Percentiles rank a stretch among this genome's conserved stretches.
phyloP scores from a whole-genome alignment of 2,329 filamentous ascomycete species.

The Ophiostoma montium region DNA sequence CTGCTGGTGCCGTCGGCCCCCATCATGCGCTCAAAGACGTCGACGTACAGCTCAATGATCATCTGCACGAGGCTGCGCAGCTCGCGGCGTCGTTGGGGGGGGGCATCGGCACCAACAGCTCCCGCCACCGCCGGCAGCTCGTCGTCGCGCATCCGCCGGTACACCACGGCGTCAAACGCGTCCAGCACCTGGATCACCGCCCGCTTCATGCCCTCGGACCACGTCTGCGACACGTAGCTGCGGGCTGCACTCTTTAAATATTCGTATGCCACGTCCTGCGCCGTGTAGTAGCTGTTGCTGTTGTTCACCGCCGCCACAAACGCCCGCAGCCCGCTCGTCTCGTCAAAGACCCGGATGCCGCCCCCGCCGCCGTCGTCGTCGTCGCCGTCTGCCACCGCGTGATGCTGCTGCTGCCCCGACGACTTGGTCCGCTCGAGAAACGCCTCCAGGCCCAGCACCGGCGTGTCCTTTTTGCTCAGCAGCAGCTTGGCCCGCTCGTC shows the following conservation, averaged over 20 bases:
- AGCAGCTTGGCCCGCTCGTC: constrained; percentile 40
- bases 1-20: constrained; percentile 32
- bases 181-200: constrained; percentile 43
- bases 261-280: constrained; percentile 43
- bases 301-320: constrained; percentile 39
- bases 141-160: constrained; percentile 22
- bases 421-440: constrained; percentile 51
- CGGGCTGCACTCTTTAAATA: constrained; percentile 38
- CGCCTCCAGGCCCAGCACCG: constrained; percentile 40
- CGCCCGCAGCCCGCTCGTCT: constrained; percentile 33
- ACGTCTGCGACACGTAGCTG: constrained; percentile 39
- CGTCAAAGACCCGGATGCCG: constrained; percentile 36
- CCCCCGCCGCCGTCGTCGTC: no score
- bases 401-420: constrained; percentile 35
- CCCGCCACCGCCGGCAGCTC: constrained; percentile 20
- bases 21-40: constrained; percentile 46
- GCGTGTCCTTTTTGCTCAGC: constrained; percentile 37
- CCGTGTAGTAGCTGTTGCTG: constrained; percentile 36
- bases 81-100: constrained; percentile 11
- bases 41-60: constrained; percentile 47
- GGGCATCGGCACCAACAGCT: no score
- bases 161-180: constrained; percentile 37
- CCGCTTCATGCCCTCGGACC: constrained; percentile 43
- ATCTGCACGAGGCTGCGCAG: constrained; percentile 38
- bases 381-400: no score